Percentiles rank a stretch among this genome's conserved stretches.
These are phyloP conservation scores for Funneliformis caledonium DNA, from an alignment of 371 early-diverging fungal species.

Conservation along the genomic window DNA sequence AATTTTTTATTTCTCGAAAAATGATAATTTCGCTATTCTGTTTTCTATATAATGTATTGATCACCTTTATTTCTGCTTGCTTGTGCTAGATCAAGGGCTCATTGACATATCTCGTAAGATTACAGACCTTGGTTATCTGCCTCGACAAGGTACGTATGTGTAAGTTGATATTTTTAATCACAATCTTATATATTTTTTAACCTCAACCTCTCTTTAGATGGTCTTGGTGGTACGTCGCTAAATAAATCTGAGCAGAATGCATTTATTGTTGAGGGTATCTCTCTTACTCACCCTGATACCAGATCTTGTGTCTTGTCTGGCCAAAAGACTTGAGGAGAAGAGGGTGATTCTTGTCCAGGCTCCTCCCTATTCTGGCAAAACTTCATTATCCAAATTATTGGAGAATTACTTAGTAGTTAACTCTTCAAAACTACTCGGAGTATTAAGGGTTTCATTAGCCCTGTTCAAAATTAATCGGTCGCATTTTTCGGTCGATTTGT, in stretches of 20 bases:
- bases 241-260: neutral
- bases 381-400: slow-evolving; percentile 8
- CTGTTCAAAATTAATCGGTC: too few relatives aligned
- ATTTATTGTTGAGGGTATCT: slow-evolving; percentile 4
- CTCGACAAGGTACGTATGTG: slow-evolving; percentile 8
- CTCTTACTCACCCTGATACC: slow-evolving; percentile 17
- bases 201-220: neutral
- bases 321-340: neutral
- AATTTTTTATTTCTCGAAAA: slow-evolving; percentile 25
- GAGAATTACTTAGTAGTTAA: slow-evolving; percentile 12
- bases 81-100: too few relatives aligned
- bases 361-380: slow-evolving; percentile 31
- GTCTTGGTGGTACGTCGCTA: slow-evolving; percentile 29
- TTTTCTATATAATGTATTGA: too few relatives aligned
- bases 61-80: too few relatives aligned
- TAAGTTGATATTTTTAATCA: slow-evolving; percentile 18
- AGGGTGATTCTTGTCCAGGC: slow-evolving; percentile 3
- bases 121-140: slow-evolving; percentile 2
- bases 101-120: too few relatives aligned
- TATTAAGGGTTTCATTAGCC: slow-evolving; percentile 2
- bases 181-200: slow-evolving; percentile 18
- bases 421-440: neutral
- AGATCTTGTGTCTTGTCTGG: neutral
- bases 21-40: neutral
- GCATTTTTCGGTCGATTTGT: too few relatives aligned